Percentiles rank a stretch among this genome's conserved stretches.
Evolutionary conservation across 2,329 filamentous ascomycete species (phyloP).

Genomic region (Macroventuria anomochaeta): DNA sequence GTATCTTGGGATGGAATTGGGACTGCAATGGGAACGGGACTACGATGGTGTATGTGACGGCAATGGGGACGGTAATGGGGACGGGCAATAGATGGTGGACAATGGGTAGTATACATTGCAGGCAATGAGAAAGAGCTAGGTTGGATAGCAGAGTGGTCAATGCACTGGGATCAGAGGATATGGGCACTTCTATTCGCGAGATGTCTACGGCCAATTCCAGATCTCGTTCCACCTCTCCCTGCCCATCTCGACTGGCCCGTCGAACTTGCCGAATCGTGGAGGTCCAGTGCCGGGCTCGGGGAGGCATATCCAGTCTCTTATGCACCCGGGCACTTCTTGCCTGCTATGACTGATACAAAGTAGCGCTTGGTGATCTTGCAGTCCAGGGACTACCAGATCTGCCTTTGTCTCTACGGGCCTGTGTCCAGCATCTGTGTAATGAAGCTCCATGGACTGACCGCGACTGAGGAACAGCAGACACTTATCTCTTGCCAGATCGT

Average conservation of each 20-base stretch:
- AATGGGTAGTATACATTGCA: too few relatives aligned
- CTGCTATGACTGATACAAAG: constrained; percentile 91
- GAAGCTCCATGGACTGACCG: constrained; percentile 50
- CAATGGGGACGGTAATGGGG: too few relatives aligned
- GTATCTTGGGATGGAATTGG: too few relatives aligned
- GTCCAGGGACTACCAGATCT: constrained; percentile 63
- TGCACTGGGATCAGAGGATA: too few relatives aligned
- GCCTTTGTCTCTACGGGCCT: constrained; percentile 56
- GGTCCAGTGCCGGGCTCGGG: constrained; percentile 74
- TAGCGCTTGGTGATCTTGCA: constrained; percentile 76
- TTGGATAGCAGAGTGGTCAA: too few relatives aligned
- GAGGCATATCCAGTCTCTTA: constrained; percentile 85
- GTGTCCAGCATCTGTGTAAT: constrained; percentile 42
- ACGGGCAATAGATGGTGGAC: too few relatives aligned
- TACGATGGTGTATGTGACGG: too few relatives aligned
- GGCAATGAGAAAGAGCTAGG: too few relatives aligned
- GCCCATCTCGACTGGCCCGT: constrained; percentile 66
- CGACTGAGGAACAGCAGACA: constrained; percentile 78
- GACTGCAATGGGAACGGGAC: too few relatives aligned
- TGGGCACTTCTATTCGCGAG: too few relatives aligned
- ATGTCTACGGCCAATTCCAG: constrained; percentile 29
- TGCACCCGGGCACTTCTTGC: constrained; percentile 85
- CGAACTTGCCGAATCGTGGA: constrained; percentile 69
- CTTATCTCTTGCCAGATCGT: constrained; percentile 74
- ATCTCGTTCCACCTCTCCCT: constrained; percentile 68